A percentile compares a stretch with the other conserved stretches of the same genome.
These are phyloP conservation scores for Epithele typhae DNA, from an alignment of 768 basidiomycete species.

Conservation along the genomic window DNA sequence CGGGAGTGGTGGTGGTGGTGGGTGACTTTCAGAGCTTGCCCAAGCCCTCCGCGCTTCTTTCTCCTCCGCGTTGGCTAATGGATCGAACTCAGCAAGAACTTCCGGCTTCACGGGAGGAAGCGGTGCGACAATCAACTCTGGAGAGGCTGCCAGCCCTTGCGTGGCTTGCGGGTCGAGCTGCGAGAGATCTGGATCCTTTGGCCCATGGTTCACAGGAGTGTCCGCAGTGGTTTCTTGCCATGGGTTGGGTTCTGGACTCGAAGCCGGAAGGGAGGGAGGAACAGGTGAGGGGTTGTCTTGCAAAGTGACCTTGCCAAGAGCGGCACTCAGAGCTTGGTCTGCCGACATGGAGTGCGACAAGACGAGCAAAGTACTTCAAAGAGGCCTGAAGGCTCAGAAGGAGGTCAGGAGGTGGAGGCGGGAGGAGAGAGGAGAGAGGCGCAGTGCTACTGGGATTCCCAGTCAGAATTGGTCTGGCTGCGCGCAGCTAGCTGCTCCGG, in stretches of 20 bases:
- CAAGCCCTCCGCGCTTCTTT: slow-evolving; percentile 60
- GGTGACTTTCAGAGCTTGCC: slow-evolving; percentile 58
- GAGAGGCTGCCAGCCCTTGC: slow-evolving; percentile 30
- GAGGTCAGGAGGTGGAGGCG: too few species aligned
- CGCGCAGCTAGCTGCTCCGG: too few species aligned
- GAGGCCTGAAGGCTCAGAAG: too few species aligned
- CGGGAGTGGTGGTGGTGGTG: slow-evolving; percentile 34
- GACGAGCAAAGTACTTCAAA: too few species aligned
- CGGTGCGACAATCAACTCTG: slow-evolving; percentile 6
- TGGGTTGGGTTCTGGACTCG: slow-evolving; percentile 12
- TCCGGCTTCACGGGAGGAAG: slow-evolving; percentile 20
- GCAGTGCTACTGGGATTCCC: too few species aligned
- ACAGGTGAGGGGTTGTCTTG: too few species aligned
- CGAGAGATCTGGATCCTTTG: slow-evolving; percentile 39
- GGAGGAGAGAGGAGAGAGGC: too few species aligned
- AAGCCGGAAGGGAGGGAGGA: background rate
- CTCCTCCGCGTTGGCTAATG: slow-evolving; percentile 54
- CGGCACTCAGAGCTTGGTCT: too few species aligned
- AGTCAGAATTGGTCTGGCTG: too few species aligned
- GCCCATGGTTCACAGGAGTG: background rate
- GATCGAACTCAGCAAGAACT: slow-evolving; percentile 65
- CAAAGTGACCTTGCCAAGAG: too few species aligned
- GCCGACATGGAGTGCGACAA: too few species aligned
- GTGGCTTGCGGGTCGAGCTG: slow-evolving; percentile 37
- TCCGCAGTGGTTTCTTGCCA: slow-evolving; percentile 11